phyloP scores from a whole-genome alignment of 1,139 yeast genomes.

The Candida labiduridarum region DNA sequence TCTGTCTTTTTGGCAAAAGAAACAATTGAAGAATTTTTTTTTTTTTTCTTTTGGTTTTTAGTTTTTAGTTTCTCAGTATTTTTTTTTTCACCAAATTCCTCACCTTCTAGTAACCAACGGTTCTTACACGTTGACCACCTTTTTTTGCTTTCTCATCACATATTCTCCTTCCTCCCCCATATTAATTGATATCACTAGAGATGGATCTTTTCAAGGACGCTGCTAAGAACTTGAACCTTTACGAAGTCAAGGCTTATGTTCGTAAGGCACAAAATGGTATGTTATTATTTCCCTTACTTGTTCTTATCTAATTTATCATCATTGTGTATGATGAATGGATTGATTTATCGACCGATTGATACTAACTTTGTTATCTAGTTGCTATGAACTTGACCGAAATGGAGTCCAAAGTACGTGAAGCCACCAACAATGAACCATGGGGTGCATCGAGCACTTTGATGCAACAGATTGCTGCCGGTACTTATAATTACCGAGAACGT shows the following conservation, averaged over 20 bases:
- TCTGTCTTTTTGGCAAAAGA: too few species aligned
- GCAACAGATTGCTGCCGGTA: slow-evolving; percentile 95
- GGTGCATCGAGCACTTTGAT: slow-evolving; percentile 93
- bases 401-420: slow-evolving; percentile 96
- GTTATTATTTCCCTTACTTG: slow-evolving; percentile 18
- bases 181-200: slow-evolving; percentile 6
- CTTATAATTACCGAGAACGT: slow-evolving; percentile 82
- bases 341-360: background rate
- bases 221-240: slow-evolving; percentile 79
- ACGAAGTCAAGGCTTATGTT: slow-evolving; percentile 96
- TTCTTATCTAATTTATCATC: background rate
- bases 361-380: slow-evolving; percentile 31
- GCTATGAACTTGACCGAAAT: slow-evolving; percentile 93
- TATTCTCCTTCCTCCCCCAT: background rate
- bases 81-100: background rate
- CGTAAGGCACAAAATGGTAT: slow-evolving; percentile 93
- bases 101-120: too few species aligned
- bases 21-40: background rate
- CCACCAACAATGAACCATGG: slow-evolving; percentile 99
- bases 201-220: slow-evolving; percentile 75
- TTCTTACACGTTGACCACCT: background rate
- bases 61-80: too few species aligned
- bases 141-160: background rate
- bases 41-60: background rate
- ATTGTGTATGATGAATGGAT: background rate